A percentile compares a stretch with the other conserved stretches of the same genome.
Conservation (phyloP, 2,329 filamentous ascomycete genomes). For the Nigrospora osmanthi region DNA sequence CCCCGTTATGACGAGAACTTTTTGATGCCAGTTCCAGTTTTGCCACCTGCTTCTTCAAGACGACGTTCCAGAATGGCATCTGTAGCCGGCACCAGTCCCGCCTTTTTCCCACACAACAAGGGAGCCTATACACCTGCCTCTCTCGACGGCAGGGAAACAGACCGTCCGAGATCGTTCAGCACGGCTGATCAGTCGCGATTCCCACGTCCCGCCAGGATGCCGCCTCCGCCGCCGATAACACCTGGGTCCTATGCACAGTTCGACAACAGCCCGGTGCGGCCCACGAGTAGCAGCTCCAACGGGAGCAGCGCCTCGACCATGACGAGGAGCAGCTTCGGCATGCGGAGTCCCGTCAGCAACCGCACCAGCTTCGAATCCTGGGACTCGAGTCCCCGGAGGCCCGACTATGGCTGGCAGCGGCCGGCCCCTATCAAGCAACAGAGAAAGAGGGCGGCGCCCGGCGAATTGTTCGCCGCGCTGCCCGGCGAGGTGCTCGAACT, state of each 20-base stretch:
- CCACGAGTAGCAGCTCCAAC: slow-evolving; percentile 10
- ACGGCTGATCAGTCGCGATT: slow-evolving; percentile 7
- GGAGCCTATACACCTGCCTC: background rate
- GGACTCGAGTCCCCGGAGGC: slow-evolving; percentile 20
- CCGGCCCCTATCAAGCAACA: slow-evolving; percentile 25
- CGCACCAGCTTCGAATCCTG: slow-evolving; percentile 32
- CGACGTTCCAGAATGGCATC: slow-evolving; percentile 9
- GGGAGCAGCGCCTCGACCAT: slow-evolving; percentile 17
- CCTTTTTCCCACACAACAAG: slow-evolving; percentile 9
- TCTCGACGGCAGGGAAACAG: slow-evolving; percentile 3
- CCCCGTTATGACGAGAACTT: slow-evolving; percentile 13
- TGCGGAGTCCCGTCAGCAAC: slow-evolving; percentile 23
- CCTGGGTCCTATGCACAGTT: slow-evolving; percentile 21
- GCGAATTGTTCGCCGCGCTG: slow-evolving; percentile 46
- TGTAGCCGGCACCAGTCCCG: slow-evolving; percentile 9
- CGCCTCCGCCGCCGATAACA: slow-evolving; percentile 5
- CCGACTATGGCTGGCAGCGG: slow-evolving; percentile 22
- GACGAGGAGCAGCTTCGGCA: slow-evolving; percentile 19
- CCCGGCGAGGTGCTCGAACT: slow-evolving; percentile 52
- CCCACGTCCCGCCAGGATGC: background rate
- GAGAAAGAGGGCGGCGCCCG: slow-evolving; percentile 27
- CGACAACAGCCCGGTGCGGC: slow-evolving; percentile 15
- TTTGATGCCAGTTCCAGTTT: slow-evolving; percentile 8
- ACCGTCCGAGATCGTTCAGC: slow-evolving; percentile 9
- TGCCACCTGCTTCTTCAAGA: slow-evolving; percentile 1